Percentiles rank a stretch among this genome's conserved stretches.
Conservation (phyloP, 148 eudicot genomes). For the Hydrangea macrophylla region DNA sequence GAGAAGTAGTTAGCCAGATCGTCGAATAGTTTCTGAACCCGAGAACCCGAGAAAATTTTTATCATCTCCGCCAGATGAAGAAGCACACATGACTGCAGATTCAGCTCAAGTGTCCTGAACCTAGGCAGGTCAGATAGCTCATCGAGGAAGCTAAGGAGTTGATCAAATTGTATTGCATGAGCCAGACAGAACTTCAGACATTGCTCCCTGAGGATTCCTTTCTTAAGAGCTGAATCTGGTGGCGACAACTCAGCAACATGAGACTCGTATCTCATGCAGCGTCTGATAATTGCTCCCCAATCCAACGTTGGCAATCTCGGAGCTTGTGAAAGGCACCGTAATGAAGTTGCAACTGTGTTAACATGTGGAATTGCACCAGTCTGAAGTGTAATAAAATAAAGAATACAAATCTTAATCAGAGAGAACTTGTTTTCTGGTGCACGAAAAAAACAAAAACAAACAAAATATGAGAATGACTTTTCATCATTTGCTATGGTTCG, state of each 20-base stretch:
- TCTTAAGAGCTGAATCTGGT: slow-evolving; percentile 25
- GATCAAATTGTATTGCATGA: slow-evolving; percentile 61
- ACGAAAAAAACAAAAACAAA: too few species aligned
- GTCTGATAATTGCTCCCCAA: slow-evolving; percentile 73
- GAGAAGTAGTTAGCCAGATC: slow-evolving; percentile 58
- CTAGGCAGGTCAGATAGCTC: slow-evolving; percentile 72
- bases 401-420: neutral
- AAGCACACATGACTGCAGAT: slow-evolving; percentile 60
- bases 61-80: slow-evolving; percentile 58
- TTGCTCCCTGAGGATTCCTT: slow-evolving; percentile 62
- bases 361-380: slow-evolving; percentile 29
- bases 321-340: slow-evolving; percentile 80
- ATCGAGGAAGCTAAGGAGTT: slow-evolving; percentile 70
- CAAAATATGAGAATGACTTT: too few species aligned
- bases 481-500: too few species aligned
- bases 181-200: slow-evolving; percentile 63
- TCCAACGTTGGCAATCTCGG: slow-evolving; percentile 76
- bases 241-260: slow-evolving; percentile 32
- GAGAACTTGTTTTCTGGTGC: slow-evolving; percentile 2
- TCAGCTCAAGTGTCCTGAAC: slow-evolving; percentile 67
- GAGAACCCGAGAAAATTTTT: slow-evolving; percentile 67
- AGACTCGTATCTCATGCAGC: slow-evolving; percentile 75
- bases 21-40: slow-evolving; percentile 62
- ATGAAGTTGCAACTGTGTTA: slow-evolving; percentile 45
- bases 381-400: slow-evolving; percentile 31